Evolutionary conservation across 768 basidiomycete genomes (phyloP).

Genomic region (Neoboletus brunneissimus): DNA sequence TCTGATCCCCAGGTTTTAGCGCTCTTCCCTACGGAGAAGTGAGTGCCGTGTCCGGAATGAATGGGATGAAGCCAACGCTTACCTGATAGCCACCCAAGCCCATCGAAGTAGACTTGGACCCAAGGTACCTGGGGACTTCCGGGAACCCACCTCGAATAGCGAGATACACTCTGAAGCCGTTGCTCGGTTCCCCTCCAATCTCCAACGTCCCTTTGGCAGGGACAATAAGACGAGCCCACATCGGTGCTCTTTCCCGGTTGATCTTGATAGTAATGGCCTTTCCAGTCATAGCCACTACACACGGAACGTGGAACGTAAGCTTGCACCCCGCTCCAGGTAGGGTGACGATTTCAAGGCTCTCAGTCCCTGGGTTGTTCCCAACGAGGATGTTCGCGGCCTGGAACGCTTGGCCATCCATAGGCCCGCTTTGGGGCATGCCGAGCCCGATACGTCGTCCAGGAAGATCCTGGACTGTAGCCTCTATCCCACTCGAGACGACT

Average conservation of each 20-base stretch:
- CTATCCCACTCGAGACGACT: constrained; percentile 53
- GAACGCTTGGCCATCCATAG: constrained; percentile 59
- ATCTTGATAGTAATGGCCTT: constrained; percentile 43
- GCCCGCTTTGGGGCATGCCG: constrained; percentile 62
- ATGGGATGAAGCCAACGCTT: constrained; percentile 1
- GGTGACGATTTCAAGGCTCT: constrained; percentile 55
- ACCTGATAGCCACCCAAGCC: constrained; percentile 61
- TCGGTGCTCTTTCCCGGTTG: constrained; percentile 36
- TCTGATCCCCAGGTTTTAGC: constrained; percentile 48
- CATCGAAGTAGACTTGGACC: constrained; percentile 64
- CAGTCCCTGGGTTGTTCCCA: constrained; percentile 47
- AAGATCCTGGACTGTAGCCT: constrained; percentile 57
- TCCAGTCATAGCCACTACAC: constrained; percentile 58
- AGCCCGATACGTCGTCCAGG: constrained; percentile 51
- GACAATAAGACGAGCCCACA: constrained; percentile 51
- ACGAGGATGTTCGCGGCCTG: constrained; percentile 56
- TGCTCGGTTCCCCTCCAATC: constrained; percentile 29
- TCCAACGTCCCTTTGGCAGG: constrained; percentile 43
- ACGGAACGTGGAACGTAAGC: constrained; percentile 47
- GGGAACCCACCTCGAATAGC: constrained; percentile 62
- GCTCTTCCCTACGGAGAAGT: constrained; percentile 44
- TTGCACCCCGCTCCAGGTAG: constrained; percentile 43
- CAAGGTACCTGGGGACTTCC: constrained; percentile 51
- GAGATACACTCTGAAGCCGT: constrained; percentile 56
- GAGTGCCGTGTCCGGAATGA: constrained; percentile 1